Base-by-base conservation (phyloP, 768 basidiomycete genomes). In the Pseudohyphozyma bogoriensis region DNA sequence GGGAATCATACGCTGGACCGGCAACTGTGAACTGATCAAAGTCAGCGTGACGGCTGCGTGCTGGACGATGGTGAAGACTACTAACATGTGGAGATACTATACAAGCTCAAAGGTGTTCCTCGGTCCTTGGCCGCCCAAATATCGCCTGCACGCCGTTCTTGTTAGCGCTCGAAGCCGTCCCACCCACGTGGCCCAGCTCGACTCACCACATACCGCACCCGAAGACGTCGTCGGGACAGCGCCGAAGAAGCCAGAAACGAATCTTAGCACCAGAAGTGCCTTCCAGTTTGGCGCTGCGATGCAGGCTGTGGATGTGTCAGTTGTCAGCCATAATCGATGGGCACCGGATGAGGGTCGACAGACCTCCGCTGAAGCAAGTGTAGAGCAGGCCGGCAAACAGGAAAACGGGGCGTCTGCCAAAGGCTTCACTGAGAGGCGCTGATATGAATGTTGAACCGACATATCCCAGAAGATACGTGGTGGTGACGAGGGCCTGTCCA, bases 391-490 rank as follows among this genome's bases (percentile, higher is more conserved):
- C 31, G 5, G 46, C 52, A 11, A 44, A 26, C 15, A 55, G n/a
- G 54, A 65, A 65, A 15, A 60, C n/a, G 0, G 64, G 64, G 1
- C 56, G 32, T 12, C 64, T 51, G 0, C 64, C 64, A 35, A 33
- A 58, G 0, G 52, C 56, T 18, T 65, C 64, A 15, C 46, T 45
- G 4, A 65, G 36, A 0, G 59, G 56, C 0, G 47, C 33, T 29
- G 44, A 42, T 16, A 60, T 6, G 40, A 60, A 57, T 0, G 58
- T 52, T 1, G 55, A 57, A 22, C 42, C 51, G 2, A 51, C 37
- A 42, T 64, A 64, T 18, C 58, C 63, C 28, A 60, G 29, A 15
- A 63, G 57, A 50, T 51, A 63, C 20, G 56, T 15, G 13, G 62
- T 59, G 2, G 58, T 45, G 2, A 57, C 50, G 13, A 64, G 58